These are phyloP conservation scores for Penicillium hordei DNA, from an alignment of 2,329 filamentous ascomycete genomes.

Conservation along the genomic window DNA sequence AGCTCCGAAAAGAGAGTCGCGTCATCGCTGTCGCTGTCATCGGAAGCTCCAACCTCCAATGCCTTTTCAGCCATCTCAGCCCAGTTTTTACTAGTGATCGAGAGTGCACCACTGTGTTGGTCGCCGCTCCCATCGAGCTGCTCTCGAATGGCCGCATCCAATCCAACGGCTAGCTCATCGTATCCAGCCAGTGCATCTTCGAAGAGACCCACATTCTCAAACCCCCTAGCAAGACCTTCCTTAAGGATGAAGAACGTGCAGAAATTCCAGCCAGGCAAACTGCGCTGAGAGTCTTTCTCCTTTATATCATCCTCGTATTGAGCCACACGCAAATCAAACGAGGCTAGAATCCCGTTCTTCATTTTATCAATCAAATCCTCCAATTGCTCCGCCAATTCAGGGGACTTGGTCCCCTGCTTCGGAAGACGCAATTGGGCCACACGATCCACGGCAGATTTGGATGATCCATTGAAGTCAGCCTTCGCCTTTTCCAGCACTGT, in stretches of 20 bases:
- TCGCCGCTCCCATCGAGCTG: constrained; percentile 62
- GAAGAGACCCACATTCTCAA: constrained; percentile 92
- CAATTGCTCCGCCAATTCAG: constrained; percentile 81
- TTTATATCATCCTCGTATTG: constrained; percentile 98
- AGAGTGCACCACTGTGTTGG: constrained; percentile 70
- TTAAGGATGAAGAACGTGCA: constrained; percentile 99
- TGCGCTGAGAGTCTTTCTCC: constrained; percentile 85
- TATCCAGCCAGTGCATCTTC: constrained; percentile 95
- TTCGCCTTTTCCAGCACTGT: constrained; percentile 87
- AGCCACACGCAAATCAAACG: constrained; percentile 84
- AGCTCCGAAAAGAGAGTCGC: constrained; percentile 32
- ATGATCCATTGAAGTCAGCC: constrained; percentile 80
- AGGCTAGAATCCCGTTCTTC: constrained; percentile 80
- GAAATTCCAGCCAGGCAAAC: constrained; percentile 95
- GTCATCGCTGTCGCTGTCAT: constrained; percentile 34
- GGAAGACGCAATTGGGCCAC: constrained; percentile 80
- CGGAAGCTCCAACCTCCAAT: constrained; percentile 40
- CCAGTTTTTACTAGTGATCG: constrained; percentile 72
- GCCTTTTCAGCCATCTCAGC: constrained; percentile 59
- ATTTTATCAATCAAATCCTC: constrained; percentile 80
- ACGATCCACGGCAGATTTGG: constrained; percentile 71
- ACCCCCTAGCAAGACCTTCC: constrained; percentile 87
- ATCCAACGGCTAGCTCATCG: constrained; percentile 84
- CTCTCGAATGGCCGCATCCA: constrained; percentile 79
- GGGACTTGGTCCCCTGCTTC: constrained; percentile 60